phyloP scores from a whole-genome alignment of 2,329 filamentous ascomycete species.

The Pseudomassariella vexata region DNA sequence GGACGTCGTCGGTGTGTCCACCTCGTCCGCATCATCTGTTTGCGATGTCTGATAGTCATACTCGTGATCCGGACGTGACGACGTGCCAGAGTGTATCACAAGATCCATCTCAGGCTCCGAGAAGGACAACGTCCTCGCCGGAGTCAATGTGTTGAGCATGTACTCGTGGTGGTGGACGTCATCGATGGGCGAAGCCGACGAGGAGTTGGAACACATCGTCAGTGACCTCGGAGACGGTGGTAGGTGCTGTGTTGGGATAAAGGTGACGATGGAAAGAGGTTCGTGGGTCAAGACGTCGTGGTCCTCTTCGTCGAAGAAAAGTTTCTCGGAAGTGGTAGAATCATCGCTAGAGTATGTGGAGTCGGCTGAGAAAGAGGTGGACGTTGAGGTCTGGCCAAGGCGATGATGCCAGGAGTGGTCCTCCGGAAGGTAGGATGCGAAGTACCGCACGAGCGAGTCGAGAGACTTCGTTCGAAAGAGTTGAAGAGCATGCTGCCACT shows the following conservation, averaged over 20 bases:
- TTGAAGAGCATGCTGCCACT: conserved; percentile 54
- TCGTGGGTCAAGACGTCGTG: conserved; percentile 39
- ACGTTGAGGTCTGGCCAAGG: conserved; percentile 19
- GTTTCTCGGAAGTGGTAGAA: conserved; percentile 29
- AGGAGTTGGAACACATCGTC: conserved; percentile 39
- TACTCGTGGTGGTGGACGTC: conserved; percentile 27
- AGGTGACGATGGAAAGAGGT: conserved; percentile 28
- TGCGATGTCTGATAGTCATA: conserved; percentile 32
- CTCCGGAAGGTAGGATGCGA: conserved; percentile 51
- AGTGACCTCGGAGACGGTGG: conserved; percentile 45
- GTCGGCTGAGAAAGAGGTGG: conserved; percentile 27
- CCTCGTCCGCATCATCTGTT: conserved; percentile 37
- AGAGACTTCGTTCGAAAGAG: conserved; percentile 54
- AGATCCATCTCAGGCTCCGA: conserved; percentile 43
- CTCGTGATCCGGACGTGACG: conserved; percentile 34
- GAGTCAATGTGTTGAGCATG: conserved; percentile 27
- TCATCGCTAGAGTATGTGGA: conserved; percentile 30
- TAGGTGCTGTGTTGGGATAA: conserved; percentile 25
- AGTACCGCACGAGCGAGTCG: conserved; percentile 55
- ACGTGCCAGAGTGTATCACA: conserved; percentile 24
- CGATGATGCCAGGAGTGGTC: conserved; percentile 36
- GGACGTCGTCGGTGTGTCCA: conserved; percentile 37
- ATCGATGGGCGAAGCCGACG: conserved; percentile 30
- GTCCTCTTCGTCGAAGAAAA: conserved; percentile 38
- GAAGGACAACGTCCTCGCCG: conserved; percentile 45